Evolutionary conservation across 2,329 filamentous ascomycete species (phyloP).

Genomic region (Metarhizium sp.): DNA sequence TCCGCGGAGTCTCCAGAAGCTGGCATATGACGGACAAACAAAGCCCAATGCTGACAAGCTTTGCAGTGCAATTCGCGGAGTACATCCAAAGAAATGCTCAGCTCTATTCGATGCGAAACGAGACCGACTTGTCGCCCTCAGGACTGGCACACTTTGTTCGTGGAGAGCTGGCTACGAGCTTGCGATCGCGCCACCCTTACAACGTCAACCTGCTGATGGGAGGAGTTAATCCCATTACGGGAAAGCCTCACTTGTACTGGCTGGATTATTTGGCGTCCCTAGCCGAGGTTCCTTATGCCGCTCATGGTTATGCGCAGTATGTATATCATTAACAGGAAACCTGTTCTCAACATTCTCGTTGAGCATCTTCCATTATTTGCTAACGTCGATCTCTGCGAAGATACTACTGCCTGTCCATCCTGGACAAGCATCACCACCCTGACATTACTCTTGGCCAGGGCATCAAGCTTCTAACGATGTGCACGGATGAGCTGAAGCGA

Average conservation of each 20-base stretch:
- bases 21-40: neutral
- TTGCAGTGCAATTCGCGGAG: constrained; percentile 93
- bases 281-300: constrained; percentile 85
- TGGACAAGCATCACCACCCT: constrained; percentile 97
- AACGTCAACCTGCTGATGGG: constrained; percentile 94
- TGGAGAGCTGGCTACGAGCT: constrained; percentile 79
- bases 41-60: constrained; percentile 13
- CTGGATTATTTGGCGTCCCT: constrained; percentile 89
- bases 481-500: constrained; percentile 93
- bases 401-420: constrained; percentile 95
- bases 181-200: constrained; percentile 90
- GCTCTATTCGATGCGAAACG: constrained; percentile 97
- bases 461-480: constrained; percentile 86
- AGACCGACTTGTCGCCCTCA: constrained; percentile 79
- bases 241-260: constrained; percentile 92
- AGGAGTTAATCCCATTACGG: constrained; percentile 83
- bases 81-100: constrained; percentile 98
- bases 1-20: neutral
- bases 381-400: constrained; percentile 27
- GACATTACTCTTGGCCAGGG: constrained; percentile 85
- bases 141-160: constrained; percentile 91
- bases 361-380: neutral
- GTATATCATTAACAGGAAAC: constrained; percentile 21
- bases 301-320: constrained; percentile 95
- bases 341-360: neutral